Evolutionary conservation across 164 flowering plant species (phyloP), one percentile per base, ranked within the genome.

Genomic region (Aristolochia contorta): DNA sequence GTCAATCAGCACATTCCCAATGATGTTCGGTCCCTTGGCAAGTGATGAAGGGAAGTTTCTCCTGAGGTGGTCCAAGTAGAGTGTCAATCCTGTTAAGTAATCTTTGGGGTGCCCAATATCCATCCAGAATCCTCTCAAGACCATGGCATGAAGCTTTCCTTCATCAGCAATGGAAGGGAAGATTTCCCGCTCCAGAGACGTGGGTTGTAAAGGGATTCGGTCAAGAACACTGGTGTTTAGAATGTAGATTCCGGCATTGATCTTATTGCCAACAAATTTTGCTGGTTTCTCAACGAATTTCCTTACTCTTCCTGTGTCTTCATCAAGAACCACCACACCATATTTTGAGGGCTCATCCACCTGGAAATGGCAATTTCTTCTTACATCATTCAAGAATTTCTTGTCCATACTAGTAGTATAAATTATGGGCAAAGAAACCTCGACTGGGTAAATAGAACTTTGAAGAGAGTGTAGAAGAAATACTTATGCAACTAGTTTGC

Each of bases 311-410:
- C 72, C 68, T 8, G 64, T 64, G 25, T 56, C 68, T 60, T 69
- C 72, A 12, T 69, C 72, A 8, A 69, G 49, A 27, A 69, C 61
- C 30, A 69, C 72, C 10, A 69, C 72, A 9, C 72, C 72, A 49
- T 64, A 69, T 60, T 69, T 69, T 16, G 68, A 69, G 24, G 72
- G 72, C 23, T 69, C 72, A 27, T 69, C 72, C 57, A 69, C 72
- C 72, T 69, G 48, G 2, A 16, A 22, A 61, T 10, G 13, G 46
- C 21, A 16, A 37, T 37, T 37, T 37, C 43, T 6, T 3, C 43
- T 3, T 37, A 37, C 5, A 8, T 8, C 43, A 3, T 37, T 7
- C 43, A 37, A 37, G 43, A 37, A 4, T 37, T 37, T 0, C 2
- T 3, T 37, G 12, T 10, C 43, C 43, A 37, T 8, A 7, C 10